Evolutionary conservation across 257 asterid species (phyloP), one percentile per base, ranked within the genome.

Genomic region (Leptodermis oblonga): DNA sequence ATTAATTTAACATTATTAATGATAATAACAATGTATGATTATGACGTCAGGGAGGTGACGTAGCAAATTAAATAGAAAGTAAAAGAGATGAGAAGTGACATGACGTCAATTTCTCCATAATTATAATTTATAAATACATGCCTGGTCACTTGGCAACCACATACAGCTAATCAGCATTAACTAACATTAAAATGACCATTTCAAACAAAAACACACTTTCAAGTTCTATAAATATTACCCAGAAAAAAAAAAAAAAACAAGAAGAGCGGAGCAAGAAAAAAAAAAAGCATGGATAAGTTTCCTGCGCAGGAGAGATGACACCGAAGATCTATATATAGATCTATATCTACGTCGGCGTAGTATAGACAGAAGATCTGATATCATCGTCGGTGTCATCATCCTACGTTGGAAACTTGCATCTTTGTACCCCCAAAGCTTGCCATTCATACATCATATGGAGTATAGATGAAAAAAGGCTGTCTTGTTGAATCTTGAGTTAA

Each of bases 241-340:
- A 25, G 25, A 52, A 52, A 52, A n/a, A n/a, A n/a, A n/a, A n/a
- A n/a, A n/a, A n/a, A 13, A n/a, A 52, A 52, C 2, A 15, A n/a
- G 9, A 8, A 11, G 23, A 5, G 25, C 18, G 56, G 70, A 68
- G 56, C 31, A 31, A 12, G 7, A n/a, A n/a, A n/a, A n/a, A n/a
- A n/a, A n/a, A n/a, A n/a, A n/a, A 46, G 31, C 70, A 76, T 25
- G 1, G 37, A 20, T 1, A 58, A 62, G 76, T 65, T 70, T 22
- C 33, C 46, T 17, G 36, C 73, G 80, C 76, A 70, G 80, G 80
- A 65, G 76, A 65, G 80, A 76, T 76, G 80, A 37, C 63, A 36
- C 73, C 77, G 67, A n/a, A 12, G 7, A 33, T 10, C 30, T 45
- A 14, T 48, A 28, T 25, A 15, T 9, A 4, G 6, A 28, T 3